Percentiles rank a stretch among this genome's conserved stretches.
Conservation (phyloP, 1,139 yeast species). For the Candida sanyaensis region DNA sequence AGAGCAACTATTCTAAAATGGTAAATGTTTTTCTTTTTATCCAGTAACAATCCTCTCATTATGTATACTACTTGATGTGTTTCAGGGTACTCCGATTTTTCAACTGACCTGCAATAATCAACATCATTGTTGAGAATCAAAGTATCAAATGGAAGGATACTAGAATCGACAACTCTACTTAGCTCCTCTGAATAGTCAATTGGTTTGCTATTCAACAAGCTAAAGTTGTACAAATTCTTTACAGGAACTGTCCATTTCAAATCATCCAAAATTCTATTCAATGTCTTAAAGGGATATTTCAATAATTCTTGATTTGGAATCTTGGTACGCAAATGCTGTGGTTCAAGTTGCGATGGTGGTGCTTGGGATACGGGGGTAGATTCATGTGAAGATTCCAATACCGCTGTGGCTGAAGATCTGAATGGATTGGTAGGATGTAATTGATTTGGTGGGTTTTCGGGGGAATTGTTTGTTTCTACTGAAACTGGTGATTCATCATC, state of each 20-base stretch:
- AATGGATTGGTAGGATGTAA: slow-evolving; percentile 9
- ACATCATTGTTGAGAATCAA: slow-evolving; percentile 36
- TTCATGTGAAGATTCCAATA: slow-evolving; percentile 1
- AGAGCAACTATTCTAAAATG: slow-evolving; percentile 38
- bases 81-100: slow-evolving; percentile 21
- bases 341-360: not conserved
- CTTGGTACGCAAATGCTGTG: slow-evolving; percentile 11
- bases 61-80: slow-evolving; percentile 24
- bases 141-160: slow-evolving; percentile 19
- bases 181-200: slow-evolving; percentile 36
- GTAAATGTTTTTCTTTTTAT: slow-evolving; percentile 16
- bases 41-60: slow-evolving; percentile 36
- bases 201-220: slow-evolving; percentile 34
- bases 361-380: not conserved
- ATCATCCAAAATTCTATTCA: slow-evolving; percentile 68
- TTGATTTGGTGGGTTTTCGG: slow-evolving; percentile 5
- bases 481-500: slow-evolving; percentile 9
- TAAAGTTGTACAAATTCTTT: slow-evolving; percentile 19
- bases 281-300: slow-evolving; percentile 54
- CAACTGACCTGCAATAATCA: slow-evolving; percentile 31
- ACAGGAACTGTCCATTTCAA: slow-evolving; percentile 45
- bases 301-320: slow-evolving; percentile 15
- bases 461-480: slow-evolving; percentile 4
- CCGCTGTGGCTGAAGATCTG: slow-evolving; percentile 4
- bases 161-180: slow-evolving; percentile 18